phyloP scores from a whole-genome alignment of 1,139 yeast species.

The Suhomyces panamericanus region DNA sequence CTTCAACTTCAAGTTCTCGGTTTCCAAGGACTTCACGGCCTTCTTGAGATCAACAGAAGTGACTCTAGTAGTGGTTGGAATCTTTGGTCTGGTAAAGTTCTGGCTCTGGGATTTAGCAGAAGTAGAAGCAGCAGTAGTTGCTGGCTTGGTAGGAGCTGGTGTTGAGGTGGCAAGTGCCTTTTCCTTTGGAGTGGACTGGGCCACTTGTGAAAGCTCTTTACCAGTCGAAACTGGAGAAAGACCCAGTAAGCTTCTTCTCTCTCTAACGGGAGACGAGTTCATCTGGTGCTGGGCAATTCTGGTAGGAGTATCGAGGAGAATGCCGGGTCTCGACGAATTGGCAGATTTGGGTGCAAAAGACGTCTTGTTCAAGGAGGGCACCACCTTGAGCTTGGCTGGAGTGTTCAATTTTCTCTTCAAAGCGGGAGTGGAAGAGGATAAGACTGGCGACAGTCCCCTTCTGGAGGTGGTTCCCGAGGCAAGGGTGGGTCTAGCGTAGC shows the following conservation, averaged over 20 bases:
- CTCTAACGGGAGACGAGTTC: conserved; percentile 11
- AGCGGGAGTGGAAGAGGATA: conserved; percentile 8
- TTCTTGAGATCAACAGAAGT: conserved; percentile 11
- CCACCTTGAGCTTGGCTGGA: conserved; percentile 13
- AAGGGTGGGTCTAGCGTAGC: conserved; percentile 36
- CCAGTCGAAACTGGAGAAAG: conserved; percentile 2
- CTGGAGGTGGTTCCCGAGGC: conserved; percentile 23
- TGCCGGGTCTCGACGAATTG: neutral
- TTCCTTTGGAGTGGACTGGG: conserved; percentile 6
- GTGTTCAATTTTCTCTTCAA: conserved; percentile 10
- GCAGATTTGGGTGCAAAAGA: conserved; percentile 7
- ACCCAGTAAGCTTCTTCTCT: neutral
- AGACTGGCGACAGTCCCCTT: conserved; percentile 1
- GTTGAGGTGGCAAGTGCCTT: neutral
- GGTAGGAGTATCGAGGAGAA: conserved; percentile 5
- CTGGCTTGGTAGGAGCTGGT: neutral
- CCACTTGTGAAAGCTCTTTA: neutral
- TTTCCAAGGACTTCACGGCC: conserved; percentile 13
- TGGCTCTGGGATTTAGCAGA: neutral
- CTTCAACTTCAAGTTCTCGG: conserved; percentile 16
- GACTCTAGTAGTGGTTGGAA: conserved; percentile 3
- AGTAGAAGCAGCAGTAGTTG: neutral
- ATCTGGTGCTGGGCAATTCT: conserved; percentile 6
- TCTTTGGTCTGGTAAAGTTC: conserved; percentile 1
- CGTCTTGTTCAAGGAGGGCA: conserved; percentile 9